Evolutionary conservation across 768 basidiomycete genomes (phyloP), one percentile per base, ranked within the genome.

Genomic region (Royoungia palumana): DNA sequence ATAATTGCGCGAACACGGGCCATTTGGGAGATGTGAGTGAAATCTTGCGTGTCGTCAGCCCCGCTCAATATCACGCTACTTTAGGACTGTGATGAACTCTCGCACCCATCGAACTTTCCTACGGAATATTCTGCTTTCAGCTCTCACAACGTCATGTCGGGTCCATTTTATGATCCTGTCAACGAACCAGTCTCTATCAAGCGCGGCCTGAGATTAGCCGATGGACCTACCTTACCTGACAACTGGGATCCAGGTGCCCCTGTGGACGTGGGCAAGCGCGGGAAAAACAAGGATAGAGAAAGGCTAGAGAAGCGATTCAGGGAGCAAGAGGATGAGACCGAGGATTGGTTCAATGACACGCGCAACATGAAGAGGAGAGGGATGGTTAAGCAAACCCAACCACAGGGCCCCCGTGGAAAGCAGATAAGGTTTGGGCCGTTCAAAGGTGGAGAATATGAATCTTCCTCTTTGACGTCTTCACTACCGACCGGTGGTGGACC

Each of bases 11-110:
- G 35, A 70, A 70, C 24, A 65, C 66, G 43, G 89, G 87, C 4
- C 89, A 92, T 65, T 78, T 85, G 63, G 89, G 89, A 39, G 89
- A 91, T 58, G 89, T 90, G 59, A 68, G 85, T 72, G 38, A 38
- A 44, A 24, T 37, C 17, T 27, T 41, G 20, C 11, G 13, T 43
- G 28, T 17, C 14, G 28, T 11, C 12, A 2, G 32, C 21, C 41
- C 22, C 38, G 14, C 28, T 41, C 36, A 46, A 41, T 22, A 24
- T 32, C 19, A 49, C 14, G 35, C 13, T 28, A 45, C 16, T 12
- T 53, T n/a, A 88, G 87, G 83, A 89, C 59, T 89, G 86, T 49
- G 58, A 73, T 43, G 78, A 77, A 17, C 50, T 71, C 10, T 64
- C 68, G 10, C 75, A 71, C 54, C 63, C 61, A 17, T 58, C 57